Percentiles rank a stretch among this genome's conserved stretches.
Evolutionary conservation across 2,329 filamentous ascomycete species (phyloP).

Genomic region (Myriosclerotinia curreyana): DNA sequence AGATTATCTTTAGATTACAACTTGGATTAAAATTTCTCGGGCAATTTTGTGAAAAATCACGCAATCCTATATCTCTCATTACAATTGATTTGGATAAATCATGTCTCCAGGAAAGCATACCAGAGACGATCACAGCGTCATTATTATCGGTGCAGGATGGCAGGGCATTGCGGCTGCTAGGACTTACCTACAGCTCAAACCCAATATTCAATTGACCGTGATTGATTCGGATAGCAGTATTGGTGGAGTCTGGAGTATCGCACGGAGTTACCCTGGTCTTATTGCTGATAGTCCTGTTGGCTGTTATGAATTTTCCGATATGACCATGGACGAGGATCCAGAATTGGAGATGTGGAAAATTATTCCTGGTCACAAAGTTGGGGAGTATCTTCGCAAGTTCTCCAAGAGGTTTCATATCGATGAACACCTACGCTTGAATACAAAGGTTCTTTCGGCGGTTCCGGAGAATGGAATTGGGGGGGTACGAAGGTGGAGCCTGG

Average conservation of each 20-base stretch:
- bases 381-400: constrained; percentile 28
- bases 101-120: constrained; percentile 1
- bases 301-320: constrained; percentile 70
- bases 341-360: constrained; percentile 18
- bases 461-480: not conserved
- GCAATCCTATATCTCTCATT: not conserved
- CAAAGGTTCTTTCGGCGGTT: constrained; percentile 41
- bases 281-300: constrained; percentile 71
- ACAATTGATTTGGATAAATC: not conserved
- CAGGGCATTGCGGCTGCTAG: constrained; percentile 59
- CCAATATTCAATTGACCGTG: constrained; percentile 52
- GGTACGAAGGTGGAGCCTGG: constrained; percentile 19
- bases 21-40: too few species aligned
- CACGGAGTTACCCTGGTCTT: constrained; percentile 64
- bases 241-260: constrained; percentile 67
- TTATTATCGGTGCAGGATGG: constrained; percentile 42
- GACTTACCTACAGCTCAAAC: constrained; percentile 57
- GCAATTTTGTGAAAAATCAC: not conserved
- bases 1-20: not conserved
- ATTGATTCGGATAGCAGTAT: constrained; percentile 55
- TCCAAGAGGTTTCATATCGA: constrained; percentile 23
- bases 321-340: constrained; percentile 45
- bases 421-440: constrained; percentile 37
- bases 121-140: constrained; percentile 4
- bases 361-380: constrained; percentile 22